These are phyloP conservation scores for Pyrenochaeta sp. DNA, from an alignment of 2,329 filamentous ascomycete species.

Conservation along the genomic window DNA sequence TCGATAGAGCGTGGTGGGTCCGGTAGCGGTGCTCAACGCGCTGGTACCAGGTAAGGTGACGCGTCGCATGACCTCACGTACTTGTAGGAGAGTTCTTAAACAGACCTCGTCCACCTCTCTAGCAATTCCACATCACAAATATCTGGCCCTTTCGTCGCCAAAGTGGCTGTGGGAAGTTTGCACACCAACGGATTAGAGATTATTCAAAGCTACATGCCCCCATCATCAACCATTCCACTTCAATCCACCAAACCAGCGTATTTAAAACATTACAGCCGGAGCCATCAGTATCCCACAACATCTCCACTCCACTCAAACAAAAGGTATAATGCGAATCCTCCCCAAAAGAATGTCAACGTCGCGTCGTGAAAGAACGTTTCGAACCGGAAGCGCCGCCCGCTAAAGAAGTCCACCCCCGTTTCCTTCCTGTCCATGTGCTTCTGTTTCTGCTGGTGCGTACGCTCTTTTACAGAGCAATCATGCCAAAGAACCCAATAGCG, in stretches of 20 bases:
- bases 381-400: constrained; percentile 34
- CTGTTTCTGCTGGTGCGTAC: background rate
- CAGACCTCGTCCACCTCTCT: background rate
- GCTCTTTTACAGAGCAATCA: constrained; percentile 52
- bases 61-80: background rate
- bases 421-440: background rate
- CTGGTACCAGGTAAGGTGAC: background rate
- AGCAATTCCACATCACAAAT: background rate
- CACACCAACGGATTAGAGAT: constrained; percentile 7
- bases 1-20: constrained; percentile 6
- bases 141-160: background rate
- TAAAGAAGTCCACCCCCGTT: constrained; percentile 21
- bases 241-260: constrained; percentile 6
- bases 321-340: constrained; percentile 29
- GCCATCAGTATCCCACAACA: constrained; percentile 16
- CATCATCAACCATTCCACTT: background rate
- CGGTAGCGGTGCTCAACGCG: background rate
- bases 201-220: constrained; percentile 10
- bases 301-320: constrained; percentile 7
- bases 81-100: background rate
- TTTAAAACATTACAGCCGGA: constrained; percentile 31
- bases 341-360: constrained; percentile 41
- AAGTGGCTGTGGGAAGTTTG: background rate
- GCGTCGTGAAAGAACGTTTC: constrained; percentile 42
- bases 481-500: constrained; percentile 52